Evolutionary conservation across 257 asterid species (phyloP).

Genomic region (Linaria vulgaris): DNA sequence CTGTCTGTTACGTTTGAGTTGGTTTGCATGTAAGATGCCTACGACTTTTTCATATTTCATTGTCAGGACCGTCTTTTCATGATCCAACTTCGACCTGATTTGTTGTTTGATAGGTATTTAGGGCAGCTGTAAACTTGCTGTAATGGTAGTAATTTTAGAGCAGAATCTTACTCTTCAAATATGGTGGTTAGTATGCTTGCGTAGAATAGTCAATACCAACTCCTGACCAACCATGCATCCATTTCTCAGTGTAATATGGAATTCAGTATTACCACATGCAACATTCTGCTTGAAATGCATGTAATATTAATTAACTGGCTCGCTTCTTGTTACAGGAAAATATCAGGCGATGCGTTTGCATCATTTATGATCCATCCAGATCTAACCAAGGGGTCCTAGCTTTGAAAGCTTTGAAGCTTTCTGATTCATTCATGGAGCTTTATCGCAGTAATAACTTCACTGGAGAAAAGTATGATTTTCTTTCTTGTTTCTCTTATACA

Average conservation of each 20-base stretch:
- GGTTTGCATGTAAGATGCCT: not conserved
- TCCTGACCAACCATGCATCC: not conserved
- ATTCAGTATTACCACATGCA: not conserved
- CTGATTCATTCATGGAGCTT: slow-evolving; percentile 98
- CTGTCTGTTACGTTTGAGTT: not conserved
- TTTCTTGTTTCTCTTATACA: slow-evolving; percentile 10
- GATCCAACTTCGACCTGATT: not conserved
- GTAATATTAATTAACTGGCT: slow-evolving; percentile 6
- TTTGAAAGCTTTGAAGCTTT: slow-evolving; percentile 92
- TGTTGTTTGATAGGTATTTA: not conserved
- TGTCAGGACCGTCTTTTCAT: not conserved
- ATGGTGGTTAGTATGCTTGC: not conserved
- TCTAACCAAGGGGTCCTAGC: slow-evolving; percentile 96
- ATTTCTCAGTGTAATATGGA: too few species aligned
- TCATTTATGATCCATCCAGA: slow-evolving; percentile 95
- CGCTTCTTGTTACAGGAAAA: slow-evolving; percentile 67
- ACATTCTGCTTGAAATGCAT: slow-evolving; percentile 3
- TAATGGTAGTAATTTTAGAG: not conserved
- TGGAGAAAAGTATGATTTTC: slow-evolving; percentile 83
- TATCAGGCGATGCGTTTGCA: slow-evolving; percentile 89
- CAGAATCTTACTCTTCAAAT: not conserved
- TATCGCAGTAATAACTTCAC: slow-evolving; percentile 78
- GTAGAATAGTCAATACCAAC: too few species aligned
- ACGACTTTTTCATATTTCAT: not conserved
- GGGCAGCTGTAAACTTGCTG: not conserved